A percentile compares a stretch with the other conserved stretches of the same genome.
phyloP scores from a whole-genome alignment of 352 stramenopile species.

The Globisporangium cylindrosporum region DNA sequence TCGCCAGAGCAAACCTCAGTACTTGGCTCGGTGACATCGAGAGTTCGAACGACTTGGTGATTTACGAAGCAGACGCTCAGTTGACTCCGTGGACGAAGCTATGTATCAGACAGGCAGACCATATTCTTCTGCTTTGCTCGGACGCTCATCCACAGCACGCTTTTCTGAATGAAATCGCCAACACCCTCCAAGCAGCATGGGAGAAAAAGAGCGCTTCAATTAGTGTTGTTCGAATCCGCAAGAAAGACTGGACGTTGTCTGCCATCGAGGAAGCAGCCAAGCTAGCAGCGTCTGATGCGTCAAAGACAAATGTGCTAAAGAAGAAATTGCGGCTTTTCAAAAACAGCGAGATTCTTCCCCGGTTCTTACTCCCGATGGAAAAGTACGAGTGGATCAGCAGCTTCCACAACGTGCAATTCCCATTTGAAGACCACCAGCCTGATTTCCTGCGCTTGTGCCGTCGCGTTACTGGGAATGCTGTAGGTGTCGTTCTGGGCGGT shows the following conservation, averaged over 20 bases:
- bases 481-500: slow-evolving; percentile 93
- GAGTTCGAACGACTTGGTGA: slow-evolving; percentile 68
- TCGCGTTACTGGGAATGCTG: slow-evolving; percentile 88
- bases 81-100: slow-evolving; percentile 80
- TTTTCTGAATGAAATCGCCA: slow-evolving; percentile 71
- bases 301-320: slow-evolving; percentile 49
- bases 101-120: slow-evolving; percentile 82
- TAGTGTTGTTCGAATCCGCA: slow-evolving; percentile 74
- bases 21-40: slow-evolving; percentile 84
- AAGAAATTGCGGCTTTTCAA: slow-evolving; percentile 57
- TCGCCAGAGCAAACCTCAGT: slow-evolving; percentile 64
- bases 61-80: slow-evolving; percentile 75
- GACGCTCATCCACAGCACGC: slow-evolving; percentile 62
- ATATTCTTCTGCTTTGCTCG: slow-evolving; percentile 79
- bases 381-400: slow-evolving; percentile 86
- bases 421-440: slow-evolving; percentile 63
- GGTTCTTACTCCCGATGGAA: slow-evolving; percentile 75
- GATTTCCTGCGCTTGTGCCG: slow-evolving; percentile 88
- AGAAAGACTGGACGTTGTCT: slow-evolving; percentile 71
- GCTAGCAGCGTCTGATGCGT: slow-evolving; percentile 43
- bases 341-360: slow-evolving; percentile 55
- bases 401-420: slow-evolving; percentile 84
- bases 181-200: slow-evolving; percentile 65
- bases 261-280: slow-evolving; percentile 48
- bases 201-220: slow-evolving; percentile 70